These are phyloP conservation scores for Colletotrichum siamense DNA, from an alignment of 2,329 filamentous ascomycete species.

Conservation along the genomic window DNA sequence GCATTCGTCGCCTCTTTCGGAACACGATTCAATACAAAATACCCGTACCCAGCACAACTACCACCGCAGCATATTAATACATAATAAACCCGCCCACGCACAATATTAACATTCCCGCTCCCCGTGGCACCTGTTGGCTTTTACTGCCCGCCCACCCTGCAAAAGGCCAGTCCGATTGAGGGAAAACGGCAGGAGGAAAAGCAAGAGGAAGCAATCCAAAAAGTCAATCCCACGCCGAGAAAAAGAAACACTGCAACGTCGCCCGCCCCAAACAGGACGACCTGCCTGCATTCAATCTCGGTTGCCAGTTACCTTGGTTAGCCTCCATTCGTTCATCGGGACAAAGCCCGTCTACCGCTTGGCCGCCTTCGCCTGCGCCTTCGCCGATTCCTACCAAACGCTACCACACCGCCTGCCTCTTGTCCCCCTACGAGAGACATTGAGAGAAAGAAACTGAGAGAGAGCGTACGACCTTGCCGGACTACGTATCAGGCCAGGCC, in stretches of 20 bases:
- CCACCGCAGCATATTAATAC: not conserved
- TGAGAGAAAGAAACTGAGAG: not conserved
- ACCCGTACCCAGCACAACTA: not conserved
- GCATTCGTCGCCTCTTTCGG: constrained; percentile 8
- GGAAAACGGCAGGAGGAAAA: not conserved
- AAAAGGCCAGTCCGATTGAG: not conserved
- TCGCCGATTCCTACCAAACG: not conserved
- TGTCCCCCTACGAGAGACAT: not conserved
- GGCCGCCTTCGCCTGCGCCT: not conserved
- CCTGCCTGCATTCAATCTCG: not conserved
- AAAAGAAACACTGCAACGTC: constrained; percentile 7
- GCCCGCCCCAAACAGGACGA: not conserved
- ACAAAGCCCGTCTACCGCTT: not conserved
- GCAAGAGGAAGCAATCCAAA: constrained; percentile 3
- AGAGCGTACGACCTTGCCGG: not conserved
- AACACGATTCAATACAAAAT: not conserved
- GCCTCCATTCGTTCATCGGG: not conserved
- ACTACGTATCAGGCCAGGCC: not conserved
- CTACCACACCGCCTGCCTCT: not conserved
- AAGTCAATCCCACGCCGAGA: not conserved
- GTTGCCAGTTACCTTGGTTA: constrained; percentile 9
- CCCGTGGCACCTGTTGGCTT: not conserved
- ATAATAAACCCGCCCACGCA: constrained; percentile 3
- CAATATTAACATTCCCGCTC: not conserved
- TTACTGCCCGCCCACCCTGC: not conserved